Evolutionary conservation across 768 basidiomycete species (phyloP), one percentile per base, ranked within the genome.

Genomic region (Tephrocybe sp.): DNA sequence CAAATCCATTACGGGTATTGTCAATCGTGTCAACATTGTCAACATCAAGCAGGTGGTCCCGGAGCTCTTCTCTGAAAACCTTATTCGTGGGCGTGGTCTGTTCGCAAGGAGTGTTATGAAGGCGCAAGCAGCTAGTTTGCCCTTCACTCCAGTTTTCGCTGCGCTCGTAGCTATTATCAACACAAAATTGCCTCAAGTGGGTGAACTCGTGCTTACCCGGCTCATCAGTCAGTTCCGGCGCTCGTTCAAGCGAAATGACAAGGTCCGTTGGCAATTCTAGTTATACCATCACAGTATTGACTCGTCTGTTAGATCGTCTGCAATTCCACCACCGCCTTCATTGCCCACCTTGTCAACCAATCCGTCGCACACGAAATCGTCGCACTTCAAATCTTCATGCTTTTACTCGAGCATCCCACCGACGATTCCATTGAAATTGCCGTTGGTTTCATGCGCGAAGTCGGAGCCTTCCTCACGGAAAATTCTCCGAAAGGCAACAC

Each of bases 381-480:
- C 51, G 91, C 93, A 2, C 84, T 99, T 18, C 87, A 98, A 71
- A 94, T 97, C 55, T 86, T 99, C 39, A 83, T 97, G 41, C 81
- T 98, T n/a, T 82, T 97, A 15, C 85, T 98, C 27, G 94, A 97
- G 62, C 84, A 89, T 2, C 94, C 97, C 0, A 97, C 97, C 0
- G 94, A 97, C 59, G 97, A 98, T 70, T 91, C 91, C 1, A 95
- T 99, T 58, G 97, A 99, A 71, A 97, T 99, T 57, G 94, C 95
- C 3, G 94, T 98, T 36, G 91, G 93, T 6, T 93, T 98, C 69
- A 95, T 91, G 73, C 88, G 94, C 18, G 97, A 99, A 76, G 94
- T 95, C 34, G 97, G 97, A 40, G 88, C 94, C 0, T 97, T 91
- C 74, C 80, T 99, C 6, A 74, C 84, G 0, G 95, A 98, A 74